Base-by-base conservation (phyloP, 331 rosid species). In the Dryas integrifolia region DNA sequence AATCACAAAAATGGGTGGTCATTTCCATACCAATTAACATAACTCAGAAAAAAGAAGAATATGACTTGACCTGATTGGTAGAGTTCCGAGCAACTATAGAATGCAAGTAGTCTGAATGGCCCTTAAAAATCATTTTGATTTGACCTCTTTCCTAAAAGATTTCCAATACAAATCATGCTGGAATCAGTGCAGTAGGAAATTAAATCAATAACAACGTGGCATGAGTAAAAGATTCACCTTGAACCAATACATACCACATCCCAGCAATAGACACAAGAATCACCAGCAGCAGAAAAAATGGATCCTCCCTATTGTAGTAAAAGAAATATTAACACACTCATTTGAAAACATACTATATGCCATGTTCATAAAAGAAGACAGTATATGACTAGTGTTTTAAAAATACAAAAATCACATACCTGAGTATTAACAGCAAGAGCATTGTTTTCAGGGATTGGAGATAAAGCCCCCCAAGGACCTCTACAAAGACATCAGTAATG, bases 401-500 rank as follows among this genome's bases (percentile, higher is more conserved):
- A 2, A 21, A 50, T 21, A 21, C 39, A 48, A 9, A 39, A 48
- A 24, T 72, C 40, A 44, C 76, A 71, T 68, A 88, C 98, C 94
- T 85, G 84, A 57, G 81, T 24, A 82, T 89, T 73, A 72, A 84
- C 82, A 71, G 95, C 96, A 75, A 94, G 84, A 73, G 98, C 95
- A 88, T 94, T 94, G 83, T 91, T 91, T 82, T 94, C 98, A 10
- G 98, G 98, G 65, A 91, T 84, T 71, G 98, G 96, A 80, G 98
- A 94, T 83, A 94, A 89, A 44, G 98, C 88, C 51, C 92, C 92
- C 98, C 98, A 94, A 70, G 98, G 98, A 73, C 98, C 98, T 84
- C 98, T 94, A 81, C 67, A 63, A 82, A 79, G 80, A 79, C 65
- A 67, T 59, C 26, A 78, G 39, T 10, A 30, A 30, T 45, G 58